Base-by-base conservation (phyloP, 179 eudicot genomes). In the Beta corolliflora region DNA sequence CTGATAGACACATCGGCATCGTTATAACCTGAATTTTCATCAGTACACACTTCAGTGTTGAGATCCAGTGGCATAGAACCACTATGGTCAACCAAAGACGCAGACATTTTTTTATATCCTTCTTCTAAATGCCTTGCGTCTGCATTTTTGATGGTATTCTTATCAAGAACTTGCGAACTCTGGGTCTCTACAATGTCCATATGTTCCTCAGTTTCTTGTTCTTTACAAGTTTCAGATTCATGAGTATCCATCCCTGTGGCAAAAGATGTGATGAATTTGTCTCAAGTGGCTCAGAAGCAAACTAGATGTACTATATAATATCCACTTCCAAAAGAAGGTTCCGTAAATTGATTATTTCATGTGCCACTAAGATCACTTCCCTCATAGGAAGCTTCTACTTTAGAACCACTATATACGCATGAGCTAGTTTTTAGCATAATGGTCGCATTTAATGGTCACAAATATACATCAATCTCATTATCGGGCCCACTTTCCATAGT, bases 41-140 rank as follows among this genome's bases (percentile, higher is more conserved):
- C 82, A 14, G 81, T 55, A 54, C 77, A 85, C 81, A 80, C 71
- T 78, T 87, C 87, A 61, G 75, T 81, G 81, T 89, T 91, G 54
- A 94, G 96, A 86, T 90, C 98, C 71, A 93, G 59, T 29, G 85
- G 66, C 80, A 71, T 85, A 67, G 79, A 79, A 66, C 75, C 84
- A 80, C 60, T 60, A 70, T 48, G 64, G 29, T 84, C 80, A 69
- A 56, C 80, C 12, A 21, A 48, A 72, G 25, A 56, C 54, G 77
- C 46, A 15, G 70, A 76, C 2, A 64, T 18, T 73, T 84, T 81
- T 55, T 48, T 81, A 16, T 44, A 52, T 14, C 53, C 83, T 79
- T 79, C 82, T 76, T 87, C 92, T 53, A 73, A 64, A 67, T 81
- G 79, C 78, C 76, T 68, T 36, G 71, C 65, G 44, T 74, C 85